phyloP scores from a whole-genome alignment of 2,329 filamentous ascomycete species.

The Colletotrichum sp. region DNA sequence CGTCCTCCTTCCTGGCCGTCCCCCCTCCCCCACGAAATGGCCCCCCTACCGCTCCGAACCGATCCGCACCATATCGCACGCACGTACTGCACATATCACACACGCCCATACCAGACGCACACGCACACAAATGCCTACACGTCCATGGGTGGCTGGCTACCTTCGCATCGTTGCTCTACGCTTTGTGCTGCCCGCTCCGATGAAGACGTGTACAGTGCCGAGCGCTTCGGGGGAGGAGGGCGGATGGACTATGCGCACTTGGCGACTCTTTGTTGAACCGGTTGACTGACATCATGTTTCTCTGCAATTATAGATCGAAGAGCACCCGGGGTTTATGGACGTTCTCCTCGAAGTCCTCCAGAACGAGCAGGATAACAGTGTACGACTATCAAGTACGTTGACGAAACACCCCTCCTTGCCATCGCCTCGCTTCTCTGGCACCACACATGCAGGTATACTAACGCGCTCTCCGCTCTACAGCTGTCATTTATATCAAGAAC shows the following conservation, averaged over 20 bases:
- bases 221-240: neutral
- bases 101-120: slow-evolving; percentile 7
- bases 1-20: neutral
- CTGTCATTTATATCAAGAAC: slow-evolving; percentile 98
- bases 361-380: slow-evolving; percentile 81
- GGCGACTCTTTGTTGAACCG: slow-evolving; percentile 19
- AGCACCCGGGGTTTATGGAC: slow-evolving; percentile 87
- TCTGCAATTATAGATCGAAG: slow-evolving; percentile 73
- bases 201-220: neutral
- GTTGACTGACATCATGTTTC: slow-evolving; percentile 10
- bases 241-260: neutral
- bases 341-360: slow-evolving; percentile 90
- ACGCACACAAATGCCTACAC: neutral
- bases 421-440: neutral
- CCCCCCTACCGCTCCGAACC: slow-evolving; percentile 14
- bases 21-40: slow-evolving; percentile 18
- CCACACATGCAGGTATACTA: neutral
- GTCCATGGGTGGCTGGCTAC: neutral
- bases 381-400: slow-evolving; percentile 85
- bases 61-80: slow-evolving; percentile 11
- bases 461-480: slow-evolving; percentile 50
- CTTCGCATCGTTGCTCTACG: slow-evolving; percentile 9
- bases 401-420: neutral
- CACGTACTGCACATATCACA: neutral
- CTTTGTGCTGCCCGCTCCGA: neutral